Conservation (phyloP, 192 early-diverging fungal genomes). For the Coemansia guatemalensis region DNA sequence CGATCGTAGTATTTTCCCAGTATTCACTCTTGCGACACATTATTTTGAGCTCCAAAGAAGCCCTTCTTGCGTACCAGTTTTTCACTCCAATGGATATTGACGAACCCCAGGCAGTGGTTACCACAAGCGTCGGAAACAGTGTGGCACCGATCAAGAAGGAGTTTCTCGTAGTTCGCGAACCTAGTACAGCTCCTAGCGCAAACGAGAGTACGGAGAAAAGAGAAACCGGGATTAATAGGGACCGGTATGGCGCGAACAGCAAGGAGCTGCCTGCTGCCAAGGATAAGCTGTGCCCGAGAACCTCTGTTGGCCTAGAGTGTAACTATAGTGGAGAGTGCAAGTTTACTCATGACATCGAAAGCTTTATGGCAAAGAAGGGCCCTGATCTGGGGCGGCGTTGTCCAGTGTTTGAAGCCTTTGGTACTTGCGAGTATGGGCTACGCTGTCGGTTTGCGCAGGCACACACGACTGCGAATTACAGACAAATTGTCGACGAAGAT, state of each 20-base stretch:
- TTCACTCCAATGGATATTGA: not conserved
- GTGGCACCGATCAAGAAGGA: slow-evolving; percentile 26
- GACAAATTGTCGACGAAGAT: slow-evolving; percentile 61
- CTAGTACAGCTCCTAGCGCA: not conserved
- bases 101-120: not conserved
- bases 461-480: slow-evolving; percentile 53
- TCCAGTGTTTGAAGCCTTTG: slow-evolving; percentile 67
- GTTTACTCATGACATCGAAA: slow-evolving; percentile 75
- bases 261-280: not conserved
- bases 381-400: slow-evolving; percentile 75
- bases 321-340: slow-evolving; percentile 61
- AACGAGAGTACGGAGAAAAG: not conserved
- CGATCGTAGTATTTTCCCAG: not conserved
- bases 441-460: slow-evolving; percentile 61
- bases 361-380: slow-evolving; percentile 70
- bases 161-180: slow-evolving; percentile 11
- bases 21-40: not conserved
- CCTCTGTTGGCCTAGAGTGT: slow-evolving; percentile 55
- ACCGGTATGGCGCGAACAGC: slow-evolving; percentile 18
- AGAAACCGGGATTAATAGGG: slow-evolving; percentile 20
- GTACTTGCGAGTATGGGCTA: slow-evolving; percentile 66
- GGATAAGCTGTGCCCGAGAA: slow-evolving; percentile 56
- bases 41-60: not conserved
- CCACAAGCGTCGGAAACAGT: not conserved
- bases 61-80: not conserved